Evolutionary conservation across 306 rosid genomes (phyloP).

Genomic region (Amphicarpaea edgeworthii): DNA sequence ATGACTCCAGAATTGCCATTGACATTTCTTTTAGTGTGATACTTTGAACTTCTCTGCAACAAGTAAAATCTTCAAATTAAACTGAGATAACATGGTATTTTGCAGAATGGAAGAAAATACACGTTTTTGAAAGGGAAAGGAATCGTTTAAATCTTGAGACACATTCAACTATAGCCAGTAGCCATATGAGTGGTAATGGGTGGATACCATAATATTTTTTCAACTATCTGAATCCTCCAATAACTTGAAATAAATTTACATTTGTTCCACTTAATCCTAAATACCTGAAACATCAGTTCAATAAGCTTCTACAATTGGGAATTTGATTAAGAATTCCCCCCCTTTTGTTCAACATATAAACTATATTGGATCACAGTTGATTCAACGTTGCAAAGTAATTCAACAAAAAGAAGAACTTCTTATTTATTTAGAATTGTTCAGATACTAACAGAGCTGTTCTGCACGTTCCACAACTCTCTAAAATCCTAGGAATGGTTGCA

Average conservation of each 20-base stretch:
- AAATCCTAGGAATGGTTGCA: not conserved
- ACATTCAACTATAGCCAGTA: not conserved
- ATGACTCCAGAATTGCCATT: constrained; percentile 33
- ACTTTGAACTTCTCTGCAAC: constrained; percentile 62
- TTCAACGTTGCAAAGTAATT: not conserved
- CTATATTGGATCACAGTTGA: not conserved
- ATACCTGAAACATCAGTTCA: not conserved
- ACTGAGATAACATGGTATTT: constrained; percentile 19
- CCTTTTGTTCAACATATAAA: not conserved
- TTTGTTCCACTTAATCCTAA: constrained; percentile 5
- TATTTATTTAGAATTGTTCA: not conserved
- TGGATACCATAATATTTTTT: no score
- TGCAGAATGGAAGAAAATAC: not conserved
- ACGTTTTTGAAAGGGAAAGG: not conserved
- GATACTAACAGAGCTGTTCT: not conserved
- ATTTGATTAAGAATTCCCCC: constrained; percentile 1
- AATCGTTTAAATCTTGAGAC: constrained; percentile 20
- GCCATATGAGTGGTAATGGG: constrained; percentile 3
- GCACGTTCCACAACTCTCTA: not conserved
- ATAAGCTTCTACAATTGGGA: not conserved
- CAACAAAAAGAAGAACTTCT: not conserved
- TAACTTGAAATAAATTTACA: not conserved
- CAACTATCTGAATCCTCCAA: constrained; percentile 2
- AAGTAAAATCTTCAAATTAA: constrained; percentile 10
- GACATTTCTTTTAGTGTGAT: constrained; percentile 44